Base-by-base conservation (phyloP, 192 early-diverging fungal species). In the Coemansia sp. region DNA sequence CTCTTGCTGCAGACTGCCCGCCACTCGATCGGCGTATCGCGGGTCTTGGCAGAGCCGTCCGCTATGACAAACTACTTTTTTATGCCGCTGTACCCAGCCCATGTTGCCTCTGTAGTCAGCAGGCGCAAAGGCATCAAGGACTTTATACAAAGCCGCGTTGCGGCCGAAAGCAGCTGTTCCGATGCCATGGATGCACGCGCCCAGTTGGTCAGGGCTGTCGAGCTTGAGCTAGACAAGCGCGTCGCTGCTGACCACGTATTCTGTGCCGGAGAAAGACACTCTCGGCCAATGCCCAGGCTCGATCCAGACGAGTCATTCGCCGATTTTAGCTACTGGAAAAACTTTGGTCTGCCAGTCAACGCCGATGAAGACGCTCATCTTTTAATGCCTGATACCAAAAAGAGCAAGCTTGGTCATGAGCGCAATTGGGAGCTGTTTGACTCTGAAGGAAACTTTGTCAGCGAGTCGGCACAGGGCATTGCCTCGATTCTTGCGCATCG, bases 251-350 rank as follows among this genome's bases (percentile, higher is more conserved):
- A 76, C 28, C 55, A 40, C 48, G 38, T 29, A 38, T 82, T 76
- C 34, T 76, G 50, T 36, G 36, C 32, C 0, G 45, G 33, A 16
- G 42, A 64, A 36, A 68, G 73, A 25, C 12, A 48, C 2, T 11
- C 16, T 33, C 56, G 38, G 38, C 57, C 64, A 17, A 65, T 42
- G 28, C 64, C 68, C 5, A 33, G 5, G 5, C 29, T 65, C 22
- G 57, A 40, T 32, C 17, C 38, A 18, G 22, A 54, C 0, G 38
- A 30, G 14, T 14, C 56, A 25, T 80, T 80, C 56, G 7, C 32
- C 14, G 67, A 56, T 25, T 76, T 58, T 50, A 30, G 34, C 45
- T 72, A 76, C 48, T 82, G 79, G 79, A 56, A 67, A 54, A 67
- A 73, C 2, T 4, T 58, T 12, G 34, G 17, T 2, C 12, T n/a